These are phyloP conservation scores for Myriosclerotinia duriaeana DNA, from an alignment of 2,329 filamentous ascomycete genomes.

Conservation along the genomic window DNA sequence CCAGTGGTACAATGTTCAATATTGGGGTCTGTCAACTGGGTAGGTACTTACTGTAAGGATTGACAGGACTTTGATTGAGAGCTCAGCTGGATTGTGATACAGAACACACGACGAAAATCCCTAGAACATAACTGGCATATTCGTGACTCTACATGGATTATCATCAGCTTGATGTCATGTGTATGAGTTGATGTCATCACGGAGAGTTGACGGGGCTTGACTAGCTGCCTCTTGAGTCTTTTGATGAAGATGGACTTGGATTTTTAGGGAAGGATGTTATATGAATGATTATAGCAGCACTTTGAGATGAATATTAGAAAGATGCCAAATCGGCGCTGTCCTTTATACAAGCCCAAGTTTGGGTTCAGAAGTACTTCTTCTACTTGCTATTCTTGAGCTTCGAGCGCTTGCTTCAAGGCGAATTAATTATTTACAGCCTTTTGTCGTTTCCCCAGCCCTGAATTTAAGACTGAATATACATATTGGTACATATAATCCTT, in stretches of 20 bases:
- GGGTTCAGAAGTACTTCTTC: not conserved
- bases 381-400: not conserved
- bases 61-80: slow-evolving; percentile 8
- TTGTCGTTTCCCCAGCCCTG: no score
- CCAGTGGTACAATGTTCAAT: slow-evolving; percentile 4
- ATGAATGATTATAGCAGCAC: not conserved
- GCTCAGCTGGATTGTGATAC: not conserved
- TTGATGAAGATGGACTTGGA: not conserved
- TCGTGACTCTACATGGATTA: slow-evolving; percentile 7
- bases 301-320: not conserved
- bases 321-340: not conserved
- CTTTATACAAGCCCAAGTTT: not conserved
- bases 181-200: not conserved
- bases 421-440: not conserved
- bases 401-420: not conserved
- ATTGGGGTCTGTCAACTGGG: not conserved
- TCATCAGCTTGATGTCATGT: not conserved
- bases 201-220: not conserved
- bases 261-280: not conserved
- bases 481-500: not conserved
- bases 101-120: not conserved
- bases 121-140: not conserved
- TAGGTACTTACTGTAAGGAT: not conserved
- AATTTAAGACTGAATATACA: not conserved
- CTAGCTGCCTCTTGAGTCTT: not conserved